These are phyloP conservation scores for Phaffomyces antillensis DNA, from an alignment of 805 yeast species.

Conservation along the genomic window DNA sequence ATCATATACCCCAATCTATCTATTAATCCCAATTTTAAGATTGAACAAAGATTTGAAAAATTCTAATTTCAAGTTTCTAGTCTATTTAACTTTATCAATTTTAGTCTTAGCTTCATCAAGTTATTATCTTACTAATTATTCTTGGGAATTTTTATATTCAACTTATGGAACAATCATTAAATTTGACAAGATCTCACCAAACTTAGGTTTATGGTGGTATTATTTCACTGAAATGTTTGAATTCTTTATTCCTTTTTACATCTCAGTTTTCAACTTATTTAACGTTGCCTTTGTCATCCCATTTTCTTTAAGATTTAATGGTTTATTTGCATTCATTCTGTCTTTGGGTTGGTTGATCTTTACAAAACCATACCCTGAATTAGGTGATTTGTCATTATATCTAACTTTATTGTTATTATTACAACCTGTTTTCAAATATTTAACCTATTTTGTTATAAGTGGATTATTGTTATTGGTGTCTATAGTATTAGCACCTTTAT, in stretches of 20 bases:
- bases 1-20: conserved; percentile 52
- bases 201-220: conserved; percentile 98
- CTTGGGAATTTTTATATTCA: conserved; percentile 39
- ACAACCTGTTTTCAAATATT: conserved; percentile 37
- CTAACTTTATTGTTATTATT: conserved; percentile 41
- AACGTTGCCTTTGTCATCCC: conserved; percentile 64
- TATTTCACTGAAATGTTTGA: conserved; percentile 93
- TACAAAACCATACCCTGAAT: conserved; percentile 79
- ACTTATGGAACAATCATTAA: conserved; percentile 52
- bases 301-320: conserved; percentile 64
- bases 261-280: conserved; percentile 77
- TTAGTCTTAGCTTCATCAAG: conserved; percentile 30
- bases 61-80: conserved; percentile 21
- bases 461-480: conserved; percentile 49
- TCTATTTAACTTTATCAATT: conserved; percentile 23
- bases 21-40: conserved; percentile 51
- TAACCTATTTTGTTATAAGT: conserved; percentile 42
- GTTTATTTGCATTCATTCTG: conserved; percentile 48
- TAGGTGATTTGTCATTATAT: conserved; percentile 65
- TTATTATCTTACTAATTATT: conserved; percentile 31
- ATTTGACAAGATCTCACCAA: conserved; percentile 74
- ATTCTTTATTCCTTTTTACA: conserved; percentile 75
- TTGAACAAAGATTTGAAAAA: conserved; percentile 11
- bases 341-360: conserved; percentile 49
- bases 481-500: conserved; percentile 72